Evolutionary conservation across 2,329 filamentous ascomycete species (phyloP).

Genomic region (Phaeomoniella chlamydospora): DNA sequence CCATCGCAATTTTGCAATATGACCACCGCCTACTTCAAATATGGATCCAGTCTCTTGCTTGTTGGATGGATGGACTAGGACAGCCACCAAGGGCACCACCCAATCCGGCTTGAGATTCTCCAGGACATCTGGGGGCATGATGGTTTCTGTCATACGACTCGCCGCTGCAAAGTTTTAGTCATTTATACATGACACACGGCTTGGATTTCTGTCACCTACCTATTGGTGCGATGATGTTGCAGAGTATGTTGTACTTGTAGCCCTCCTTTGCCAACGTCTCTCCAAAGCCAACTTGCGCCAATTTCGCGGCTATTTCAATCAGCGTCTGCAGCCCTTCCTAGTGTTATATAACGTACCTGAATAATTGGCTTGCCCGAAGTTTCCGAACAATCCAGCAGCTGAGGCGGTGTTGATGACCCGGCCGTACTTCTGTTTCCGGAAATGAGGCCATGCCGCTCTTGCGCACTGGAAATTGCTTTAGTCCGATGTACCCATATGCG

Average conservation of each 20-base stretch:
- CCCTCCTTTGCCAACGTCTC: conserved; percentile 98
- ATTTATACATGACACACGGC: not conserved
- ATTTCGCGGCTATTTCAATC: conserved; percentile 57
- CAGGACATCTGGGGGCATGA: conserved; percentile 89
- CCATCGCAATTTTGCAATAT: conserved; percentile 88
- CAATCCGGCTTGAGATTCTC: conserved; percentile 79
- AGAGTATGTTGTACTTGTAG: conserved; percentile 91
- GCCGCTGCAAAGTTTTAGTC: conserved; percentile 42
- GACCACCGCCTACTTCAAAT: conserved; percentile 86
- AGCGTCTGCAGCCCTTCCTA: conserved; percentile 11
- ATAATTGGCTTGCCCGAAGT: conserved; percentile 93
- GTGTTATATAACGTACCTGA: conserved; percentile 39
- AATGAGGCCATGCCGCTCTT: conserved; percentile 88
- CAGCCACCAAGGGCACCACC: conserved; percentile 85
- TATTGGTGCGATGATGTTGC: conserved; percentile 89
- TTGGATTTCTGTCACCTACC: conserved; percentile 15
- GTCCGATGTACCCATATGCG: not conserved
- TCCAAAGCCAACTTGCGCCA: conserved; percentile 90
- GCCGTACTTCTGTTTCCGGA: conserved; percentile 97
- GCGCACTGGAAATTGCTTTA: conserved; percentile 43
- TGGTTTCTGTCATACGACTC: conserved; percentile 85
- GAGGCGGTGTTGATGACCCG: conserved; percentile 93
- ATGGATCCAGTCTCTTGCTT: conserved; percentile 71
- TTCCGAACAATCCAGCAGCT: conserved; percentile 89
- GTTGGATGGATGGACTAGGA: conserved; percentile 75